These are phyloP conservation scores for Gaeumannomyces sp. DNA, from an alignment of 2,329 filamentous ascomycete genomes.

Conservation along the genomic window DNA sequence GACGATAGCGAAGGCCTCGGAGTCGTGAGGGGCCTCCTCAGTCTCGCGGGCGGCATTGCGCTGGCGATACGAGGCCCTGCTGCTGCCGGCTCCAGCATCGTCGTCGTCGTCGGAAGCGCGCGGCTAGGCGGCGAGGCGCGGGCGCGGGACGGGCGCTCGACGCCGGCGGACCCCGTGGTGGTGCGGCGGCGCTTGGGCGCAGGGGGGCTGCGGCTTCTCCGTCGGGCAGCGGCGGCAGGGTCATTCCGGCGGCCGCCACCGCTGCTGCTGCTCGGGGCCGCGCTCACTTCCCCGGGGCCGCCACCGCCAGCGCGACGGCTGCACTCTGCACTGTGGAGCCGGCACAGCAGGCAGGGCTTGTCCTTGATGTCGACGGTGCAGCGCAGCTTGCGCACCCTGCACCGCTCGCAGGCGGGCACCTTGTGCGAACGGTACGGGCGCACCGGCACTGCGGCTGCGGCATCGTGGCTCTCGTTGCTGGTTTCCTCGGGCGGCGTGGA, in stretches of 20 bases:
- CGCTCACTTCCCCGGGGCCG: not conserved
- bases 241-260: not conserved
- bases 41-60: slow-evolving; percentile 3
- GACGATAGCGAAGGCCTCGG: slow-evolving; percentile 4
- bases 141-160: not conserved
- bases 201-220: slow-evolving; percentile 9
- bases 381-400: slow-evolving; percentile 54
- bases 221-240: not conserved
- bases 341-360: slow-evolving; percentile 50
- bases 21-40: not conserved
- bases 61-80: not conserved
- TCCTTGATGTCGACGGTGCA: slow-evolving; percentile 51
- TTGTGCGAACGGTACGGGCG: slow-evolving; percentile 57
- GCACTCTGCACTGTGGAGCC: slow-evolving; percentile 51
- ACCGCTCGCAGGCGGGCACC: slow-evolving; percentile 53
- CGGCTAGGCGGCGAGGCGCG: not conserved
- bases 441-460: slow-evolving; percentile 5
- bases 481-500: not conserved
- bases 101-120: not conserved
- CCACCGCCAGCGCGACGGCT: slow-evolving; percentile 17
- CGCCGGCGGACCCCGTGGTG: not conserved
- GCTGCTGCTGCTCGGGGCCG: not conserved
- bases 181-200: slow-evolving; percentile 3
- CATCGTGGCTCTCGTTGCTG: slow-evolving; percentile 4
- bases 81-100: too few relatives aligned